phyloP scores from a whole-genome alignment of 495 filamentous ascomycete species.

The Oleoguttula mirabilis region DNA sequence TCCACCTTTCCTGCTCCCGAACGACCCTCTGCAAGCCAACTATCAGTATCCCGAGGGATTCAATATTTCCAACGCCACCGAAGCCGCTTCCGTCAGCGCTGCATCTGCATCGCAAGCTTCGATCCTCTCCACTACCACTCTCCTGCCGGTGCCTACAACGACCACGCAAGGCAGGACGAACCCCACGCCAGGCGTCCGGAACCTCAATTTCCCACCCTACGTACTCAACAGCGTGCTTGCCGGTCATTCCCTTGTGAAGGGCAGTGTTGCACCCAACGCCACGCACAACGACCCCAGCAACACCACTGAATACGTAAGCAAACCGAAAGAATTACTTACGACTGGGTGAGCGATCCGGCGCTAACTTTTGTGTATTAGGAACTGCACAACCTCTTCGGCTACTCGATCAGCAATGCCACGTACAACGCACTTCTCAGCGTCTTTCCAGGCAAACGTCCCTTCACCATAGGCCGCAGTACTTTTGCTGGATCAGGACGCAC shows the following conservation, averaged over 20 bases:
- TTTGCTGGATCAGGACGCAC: conserved; percentile 14
- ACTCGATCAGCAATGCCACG: conserved; percentile 15
- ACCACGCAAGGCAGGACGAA: conserved; percentile 4
- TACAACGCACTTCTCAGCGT: conserved; percentile 12
- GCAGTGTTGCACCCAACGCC: conserved; percentile 14
- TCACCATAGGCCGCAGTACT: conserved; percentile 14
- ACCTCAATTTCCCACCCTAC: conserved; percentile 21
- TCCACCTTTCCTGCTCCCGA: conserved; percentile 49
- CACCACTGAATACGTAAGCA: conserved; percentile 17
- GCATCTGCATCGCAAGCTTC: conserved; percentile 5
- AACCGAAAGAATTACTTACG: background rate
- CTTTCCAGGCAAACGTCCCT: conserved; percentile 15
- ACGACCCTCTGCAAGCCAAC: conserved; percentile 37
- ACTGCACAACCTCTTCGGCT: conserved; percentile 15
- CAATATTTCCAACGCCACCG: conserved; percentile 18
- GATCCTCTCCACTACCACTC: conserved; percentile 1
- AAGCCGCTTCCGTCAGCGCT: conserved; percentile 11
- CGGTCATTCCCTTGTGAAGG: conserved; percentile 2
- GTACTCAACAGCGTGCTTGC: conserved; percentile 13
- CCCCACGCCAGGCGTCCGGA: conserved; percentile 13
- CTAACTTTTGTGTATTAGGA: background rate
- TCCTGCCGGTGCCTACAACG: background rate
- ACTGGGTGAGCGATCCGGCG: background rate
- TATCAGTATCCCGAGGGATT: conserved; percentile 17
- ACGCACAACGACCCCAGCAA: conserved; percentile 18